phyloP scores from a whole-genome alignment of 2,329 filamentous ascomycete species.

The Diaporthe eres region DNA sequence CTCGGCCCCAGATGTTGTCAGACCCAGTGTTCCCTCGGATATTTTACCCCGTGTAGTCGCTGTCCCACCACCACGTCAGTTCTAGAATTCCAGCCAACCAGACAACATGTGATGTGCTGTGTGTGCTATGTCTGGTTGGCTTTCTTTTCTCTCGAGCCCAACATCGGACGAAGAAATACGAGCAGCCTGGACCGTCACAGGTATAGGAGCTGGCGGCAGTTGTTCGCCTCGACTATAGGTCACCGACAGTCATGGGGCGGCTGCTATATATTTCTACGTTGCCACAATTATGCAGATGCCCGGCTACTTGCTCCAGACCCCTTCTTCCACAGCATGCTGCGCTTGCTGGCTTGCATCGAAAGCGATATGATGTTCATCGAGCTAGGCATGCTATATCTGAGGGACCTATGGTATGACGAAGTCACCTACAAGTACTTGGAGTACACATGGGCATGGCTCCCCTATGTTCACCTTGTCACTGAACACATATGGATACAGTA shows the following conservation, averaged over 20 bases:
- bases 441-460: not conserved
- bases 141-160: not conserved
- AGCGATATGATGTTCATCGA: not conserved
- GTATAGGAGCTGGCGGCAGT: constrained; percentile 17
- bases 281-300: constrained; percentile 19
- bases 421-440: not conserved
- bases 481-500: not conserved
- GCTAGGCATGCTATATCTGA: not conserved
- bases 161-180: constrained; percentile 26
- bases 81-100: not conserved
- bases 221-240: constrained; percentile 16
- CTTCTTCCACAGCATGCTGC: not conserved
- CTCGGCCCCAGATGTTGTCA: constrained; percentile 3
- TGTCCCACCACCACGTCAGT: constrained; percentile 20
- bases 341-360: not conserved
- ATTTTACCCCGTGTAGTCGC: constrained; percentile 14
- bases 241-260: constrained; percentile 8
- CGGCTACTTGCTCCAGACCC: constrained; percentile 21
- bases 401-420: not conserved
- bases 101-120: constrained; percentile 9
- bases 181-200: constrained; percentile 27
- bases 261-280: constrained; percentile 11
- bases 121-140: not conserved
- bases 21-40: constrained; percentile 30
- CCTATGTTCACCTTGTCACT: not conserved